Conservation (phyloP, 352 stramenopile genomes). For the Phytopythium chamaehyphon region DNA sequence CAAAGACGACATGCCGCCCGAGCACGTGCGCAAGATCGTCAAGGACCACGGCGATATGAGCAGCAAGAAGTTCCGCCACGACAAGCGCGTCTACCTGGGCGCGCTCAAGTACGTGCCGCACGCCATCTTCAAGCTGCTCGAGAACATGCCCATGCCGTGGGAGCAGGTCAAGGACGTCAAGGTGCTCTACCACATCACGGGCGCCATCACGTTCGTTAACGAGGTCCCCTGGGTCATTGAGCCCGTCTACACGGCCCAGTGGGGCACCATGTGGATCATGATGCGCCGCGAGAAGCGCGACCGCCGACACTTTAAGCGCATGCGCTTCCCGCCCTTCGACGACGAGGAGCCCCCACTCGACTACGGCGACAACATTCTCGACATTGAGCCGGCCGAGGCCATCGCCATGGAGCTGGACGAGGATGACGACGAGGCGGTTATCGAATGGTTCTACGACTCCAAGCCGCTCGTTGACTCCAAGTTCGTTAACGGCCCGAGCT, state of each 20-base stretch:
- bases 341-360: conserved; percentile 98
- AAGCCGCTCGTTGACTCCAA: conserved; percentile 90
- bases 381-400: conserved; percentile 95
- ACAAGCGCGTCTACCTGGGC: conserved; percentile 99
- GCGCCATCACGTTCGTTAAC: conserved; percentile 99
- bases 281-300: conserved; percentile 99
- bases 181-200: conserved; percentile 99
- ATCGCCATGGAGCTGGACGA: conserved; percentile 97
- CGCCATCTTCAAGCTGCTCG: conserved; percentile 98
- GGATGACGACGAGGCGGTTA: conserved; percentile 92
- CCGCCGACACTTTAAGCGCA: conserved; percentile 98
- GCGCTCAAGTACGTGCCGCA: conserved; percentile 99
- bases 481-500: conserved; percentile 97
- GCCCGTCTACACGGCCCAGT: conserved; percentile 99
- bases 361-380: conserved; percentile 96
- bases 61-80: conserved; percentile 98
- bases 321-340: conserved; percentile 99
- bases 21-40: conserved; percentile 99
- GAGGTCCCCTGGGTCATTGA: conserved; percentile 99
- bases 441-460: conserved; percentile 99
- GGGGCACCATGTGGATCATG: conserved; percentile 99
- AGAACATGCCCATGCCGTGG: conserved; percentile 99
- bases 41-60: conserved; percentile 99
- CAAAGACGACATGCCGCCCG: conserved; percentile 90
- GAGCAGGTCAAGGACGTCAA: conserved; percentile 99